A percentile compares a stretch with the other conserved stretches of the same genome.
These are phyloP conservation scores for Cylindrodendrum hubeiense DNA, from an alignment of 2,329 filamentous ascomycete species.

Conservation along the genomic window DNA sequence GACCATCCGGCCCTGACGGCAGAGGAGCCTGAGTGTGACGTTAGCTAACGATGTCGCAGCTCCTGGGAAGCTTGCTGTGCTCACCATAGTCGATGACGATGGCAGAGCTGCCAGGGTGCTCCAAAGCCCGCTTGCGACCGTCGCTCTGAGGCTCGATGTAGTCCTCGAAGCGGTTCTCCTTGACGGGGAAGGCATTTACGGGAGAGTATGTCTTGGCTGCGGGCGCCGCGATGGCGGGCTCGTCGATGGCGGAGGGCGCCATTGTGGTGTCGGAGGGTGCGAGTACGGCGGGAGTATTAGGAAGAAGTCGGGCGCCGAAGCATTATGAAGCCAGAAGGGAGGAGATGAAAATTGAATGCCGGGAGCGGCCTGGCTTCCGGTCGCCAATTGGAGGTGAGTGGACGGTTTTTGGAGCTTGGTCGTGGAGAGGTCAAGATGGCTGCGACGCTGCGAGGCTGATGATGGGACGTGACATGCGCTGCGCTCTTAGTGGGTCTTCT, in stretches of 20 bases:
- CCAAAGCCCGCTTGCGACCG: slow-evolving; percentile 77
- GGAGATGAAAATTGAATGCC: slow-evolving; percentile 18
- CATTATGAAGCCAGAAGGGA: slow-evolving; percentile 31
- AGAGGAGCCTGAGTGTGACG: slow-evolving; percentile 76
- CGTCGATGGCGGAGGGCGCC: slow-evolving; percentile 67
- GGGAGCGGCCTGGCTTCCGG: slow-evolving; percentile 25
- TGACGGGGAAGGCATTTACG: slow-evolving; percentile 70
- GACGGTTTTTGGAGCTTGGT: slow-evolving; percentile 36
- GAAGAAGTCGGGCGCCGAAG: slow-evolving; percentile 23
- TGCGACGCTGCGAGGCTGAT: slow-evolving; percentile 54
- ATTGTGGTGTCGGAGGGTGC: slow-evolving; percentile 49
- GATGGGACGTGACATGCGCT: slow-evolving; percentile 37
- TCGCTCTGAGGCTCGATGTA: slow-evolving; percentile 68
- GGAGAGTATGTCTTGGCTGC: slow-evolving; percentile 62
- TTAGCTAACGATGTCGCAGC: slow-evolving; percentile 35
- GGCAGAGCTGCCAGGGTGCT: slow-evolving; percentile 71
- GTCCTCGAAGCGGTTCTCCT: slow-evolving; percentile 72
- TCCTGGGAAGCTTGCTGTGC: slow-evolving; percentile 28
- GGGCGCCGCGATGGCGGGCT: slow-evolving; percentile 51
- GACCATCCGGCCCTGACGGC: slow-evolving; percentile 95
- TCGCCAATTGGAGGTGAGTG: slow-evolving; percentile 44
- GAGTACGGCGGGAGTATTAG: slow-evolving; percentile 22
- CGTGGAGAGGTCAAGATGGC: slow-evolving; percentile 38
- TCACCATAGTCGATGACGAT: slow-evolving; percentile 99
- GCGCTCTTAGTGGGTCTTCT: slow-evolving; percentile 36